Evolutionary conservation across 306 rosid genomes (phyloP), one percentile per base, ranked within the genome.

Genomic region (Mimosa pudica): DNA sequence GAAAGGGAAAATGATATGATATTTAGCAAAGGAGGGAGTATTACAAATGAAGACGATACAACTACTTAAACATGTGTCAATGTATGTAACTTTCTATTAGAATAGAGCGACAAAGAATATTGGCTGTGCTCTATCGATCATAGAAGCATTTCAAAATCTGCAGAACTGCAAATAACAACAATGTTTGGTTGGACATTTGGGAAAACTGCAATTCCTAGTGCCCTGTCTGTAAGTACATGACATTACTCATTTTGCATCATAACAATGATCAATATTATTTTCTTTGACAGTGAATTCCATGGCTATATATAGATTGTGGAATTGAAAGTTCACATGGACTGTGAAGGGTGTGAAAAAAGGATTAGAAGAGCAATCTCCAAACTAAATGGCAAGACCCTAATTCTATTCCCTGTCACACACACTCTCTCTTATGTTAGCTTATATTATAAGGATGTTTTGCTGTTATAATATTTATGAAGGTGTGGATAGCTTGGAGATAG

Each of bases 311-410:
- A 93, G 95, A 93, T 91, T 67, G 93, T 91, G 73, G 98, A 93
- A 73, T 89, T 91, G 32, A 70, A 82, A 87, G 97, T 93, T 83
- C 94, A 93, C 55, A 91, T 93, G 98, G 98, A 93, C 63, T 93
- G 98, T 33, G 82, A 93, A 86, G 98, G 97, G 47, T 88, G 97
- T 35, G 93, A 93, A 82, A 86, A 85, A 75, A 87, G 93, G 58
- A 82, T 93, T 30, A 77, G 88, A 75, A 85, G 89, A 82, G 93
- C 90, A 10, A 77, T 93, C 84, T 93, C 93, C 3, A 93, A 89
- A 76, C 73, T 91, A 13, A 71, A 93, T 44, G 98, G 97, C 71
- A 88, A 84, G 81, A 66, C 0, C 74, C 52, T 51, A 60, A 46
- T 60, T 60, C 66, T 11, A 11, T 3, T 2, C 63, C 10, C 32